Evolutionary conservation across 495 filamentous ascomycete genomes (phyloP).

Genomic region (Tuber calosporum): DNA sequence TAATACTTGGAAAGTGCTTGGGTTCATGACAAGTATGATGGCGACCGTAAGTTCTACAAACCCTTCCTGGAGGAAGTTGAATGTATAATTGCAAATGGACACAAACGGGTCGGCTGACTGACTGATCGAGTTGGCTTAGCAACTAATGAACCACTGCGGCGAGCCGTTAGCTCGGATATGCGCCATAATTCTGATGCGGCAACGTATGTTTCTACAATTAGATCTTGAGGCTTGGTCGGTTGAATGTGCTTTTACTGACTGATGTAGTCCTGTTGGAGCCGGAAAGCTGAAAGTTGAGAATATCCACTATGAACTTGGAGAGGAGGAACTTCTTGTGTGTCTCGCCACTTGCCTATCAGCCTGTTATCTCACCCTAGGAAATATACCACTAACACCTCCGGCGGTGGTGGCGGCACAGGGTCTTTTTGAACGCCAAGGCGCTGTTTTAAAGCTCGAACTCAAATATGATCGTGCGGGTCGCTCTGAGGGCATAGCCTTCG

Average conservation of each 20-base stretch:
- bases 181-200: not conserved
- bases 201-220: not conserved
- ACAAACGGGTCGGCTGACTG: slow-evolving; percentile 52
- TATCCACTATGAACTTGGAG: slow-evolving; percentile 85
- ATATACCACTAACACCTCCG: slow-evolving; percentile 7
- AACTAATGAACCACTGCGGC: not conserved
- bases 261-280: slow-evolving; percentile 41
- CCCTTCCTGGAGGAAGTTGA: slow-evolving; percentile 33
- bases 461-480: slow-evolving; percentile 86
- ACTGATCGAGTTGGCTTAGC: slow-evolving; percentile 13
- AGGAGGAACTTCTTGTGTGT: slow-evolving; percentile 73
- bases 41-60: slow-evolving; percentile 26
- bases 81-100: slow-evolving; percentile 43
- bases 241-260: slow-evolving; percentile 9
- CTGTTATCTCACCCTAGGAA: slow-evolving; percentile 8
- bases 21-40: slow-evolving; percentile 43
- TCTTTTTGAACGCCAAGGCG: slow-evolving; percentile 72
- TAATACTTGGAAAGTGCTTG: slow-evolving; percentile 34
- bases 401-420: slow-evolving; percentile 50
- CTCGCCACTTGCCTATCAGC: not conserved
- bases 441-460: slow-evolving; percentile 61
- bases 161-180: not conserved
- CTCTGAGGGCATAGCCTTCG: slow-evolving; percentile 76
- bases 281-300: slow-evolving; percentile 81
- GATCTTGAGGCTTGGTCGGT: slow-evolving; percentile 19